phyloP scores from a whole-genome alignment of 176 grass and related monocot species.

The Oryza officinalis region DNA sequence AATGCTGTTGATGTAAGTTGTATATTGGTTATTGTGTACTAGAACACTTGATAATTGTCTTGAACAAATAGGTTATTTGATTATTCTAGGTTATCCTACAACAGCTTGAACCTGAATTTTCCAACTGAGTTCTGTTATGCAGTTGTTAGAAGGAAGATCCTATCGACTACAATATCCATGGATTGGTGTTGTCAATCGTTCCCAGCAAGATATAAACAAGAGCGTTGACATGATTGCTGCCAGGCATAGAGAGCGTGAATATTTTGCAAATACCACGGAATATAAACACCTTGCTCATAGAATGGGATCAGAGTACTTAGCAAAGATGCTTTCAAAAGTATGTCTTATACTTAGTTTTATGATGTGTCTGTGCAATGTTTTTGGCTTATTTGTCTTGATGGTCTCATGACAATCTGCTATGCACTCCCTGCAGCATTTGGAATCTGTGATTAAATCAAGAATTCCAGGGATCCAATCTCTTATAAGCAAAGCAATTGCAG shows the following conservation, averaged over 20 bases:
- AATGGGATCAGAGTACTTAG: constrained; percentile 97
- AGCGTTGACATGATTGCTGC: constrained; percentile 99
- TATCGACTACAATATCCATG: constrained; percentile 84
- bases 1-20: not conserved
- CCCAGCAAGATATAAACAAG: constrained; percentile 97
- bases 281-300: constrained; percentile 85
- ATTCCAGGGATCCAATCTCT: constrained; percentile 97
- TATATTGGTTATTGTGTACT: not conserved
- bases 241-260: constrained; percentile 83
- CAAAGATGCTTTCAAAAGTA: constrained; percentile 95
- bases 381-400: constrained; percentile 36
- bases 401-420: not conserved
- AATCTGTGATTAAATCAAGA: constrained; percentile 94
- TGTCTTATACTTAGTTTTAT: constrained; percentile 23
- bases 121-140: constrained; percentile 14
- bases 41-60: not conserved
- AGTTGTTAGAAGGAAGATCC: constrained; percentile 94
- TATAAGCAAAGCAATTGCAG: constrained; percentile 89
- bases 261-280: constrained; percentile 82
- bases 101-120: not conserved
- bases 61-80: not conserved
- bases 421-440: constrained; percentile 71
- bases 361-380: not conserved
- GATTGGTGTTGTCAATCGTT: constrained; percentile 99
- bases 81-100: not conserved